Base-by-base conservation (phyloP, 192 early-diverging fungal genomes). In the Backusella tarrabulga region DNA sequence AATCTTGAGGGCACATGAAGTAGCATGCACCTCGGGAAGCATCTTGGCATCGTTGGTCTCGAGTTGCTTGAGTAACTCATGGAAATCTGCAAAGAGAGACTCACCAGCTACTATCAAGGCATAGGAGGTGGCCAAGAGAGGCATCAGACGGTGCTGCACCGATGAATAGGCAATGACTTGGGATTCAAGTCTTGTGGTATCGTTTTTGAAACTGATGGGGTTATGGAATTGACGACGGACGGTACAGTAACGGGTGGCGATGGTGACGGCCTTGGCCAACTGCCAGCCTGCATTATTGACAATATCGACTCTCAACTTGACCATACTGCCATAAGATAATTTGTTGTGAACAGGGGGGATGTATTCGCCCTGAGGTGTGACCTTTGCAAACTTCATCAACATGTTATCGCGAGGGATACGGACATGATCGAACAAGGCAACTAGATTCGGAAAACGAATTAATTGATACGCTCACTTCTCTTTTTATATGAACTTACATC, bases 261-360 rank as follows among this genome's bases (percentile, higher is more conserved):
- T 86, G 15, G 91, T 92, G 8, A 83, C 85, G 1, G 91, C 91
- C 67, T 88, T 87, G 29, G 85, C 89, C 15, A 94, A 78, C 34
- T 78, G 79, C 77, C 84, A 68, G 23, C 84, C 86, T 54, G 86
- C 88, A 46, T 83, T 84, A 32, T 83, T 83, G 6, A 94, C 91
- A 75, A 96, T 92, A 35, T 85, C 83, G 0, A 91, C 90, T 70
- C 95, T 89, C 38, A 93, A 87, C 36, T 87, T 86, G 36, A 95
- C 90, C 93, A 96, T 94, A 15, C 90, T 91, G 29, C 93, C 93
- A 80, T 94, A 95, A 9, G 91, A 80, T 34, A 96, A 87, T 87
- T 94, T 88, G 72, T 85, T 85, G 77, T 90, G 89, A 19, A 90
- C 84, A 23, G 95, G 93, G 23, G 85, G 87, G 76, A 81, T 80